Base-by-base conservation (phyloP, 306 rosid species). In the Elaeagnus macrophylla region DNA sequence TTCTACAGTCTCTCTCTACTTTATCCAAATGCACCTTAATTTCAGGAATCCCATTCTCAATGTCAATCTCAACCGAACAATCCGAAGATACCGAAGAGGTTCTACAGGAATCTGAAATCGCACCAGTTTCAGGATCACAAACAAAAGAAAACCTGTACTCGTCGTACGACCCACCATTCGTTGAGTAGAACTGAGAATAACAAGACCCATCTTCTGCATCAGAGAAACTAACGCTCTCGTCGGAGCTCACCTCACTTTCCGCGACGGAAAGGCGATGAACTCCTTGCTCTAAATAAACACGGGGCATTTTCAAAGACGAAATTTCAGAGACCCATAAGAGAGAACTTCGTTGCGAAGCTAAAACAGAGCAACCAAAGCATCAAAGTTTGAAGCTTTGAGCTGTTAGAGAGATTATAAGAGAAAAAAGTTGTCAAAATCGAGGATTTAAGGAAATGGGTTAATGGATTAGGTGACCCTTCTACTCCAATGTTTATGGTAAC, bases 131-230 rank as follows among this genome's bases (percentile, higher is more conserved):
- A 65, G 87, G 76, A 61, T 58, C 76, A 55, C 69, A 58, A 7
- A 76, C 95, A 53, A 82, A 80, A 19, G 73, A 74, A 45, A 91
- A 87, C 60, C 77, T 62, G 60, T 69, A 77, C 66, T 87, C 99
- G 56, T 91, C 99, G 59, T 75, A 84, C 5, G 96, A 87, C 41
- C 99, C 99, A 13, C 96, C 99, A 47, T 77, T 82, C 11, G 93
- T 82, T 18, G 96, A 91, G 48, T 64, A 91, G 86, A 91, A 91
- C 68, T 75, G 89, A 15, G 99, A 87, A 57, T 82, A 77, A 66
- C 84, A 77, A 3, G 97, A 89, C 16, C 86, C 95, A 66, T 83
- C 95, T 14, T 81, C 97, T 13, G 81, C 94, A 75, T 89, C 97
- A 55, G 95, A 85, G 74, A 89, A 89, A 53, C 85, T 85, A 6